Evolutionary conservation across 2,329 filamentous ascomycete genomes (phyloP).

Genomic region (Aspergillus novofumigatus): DNA sequence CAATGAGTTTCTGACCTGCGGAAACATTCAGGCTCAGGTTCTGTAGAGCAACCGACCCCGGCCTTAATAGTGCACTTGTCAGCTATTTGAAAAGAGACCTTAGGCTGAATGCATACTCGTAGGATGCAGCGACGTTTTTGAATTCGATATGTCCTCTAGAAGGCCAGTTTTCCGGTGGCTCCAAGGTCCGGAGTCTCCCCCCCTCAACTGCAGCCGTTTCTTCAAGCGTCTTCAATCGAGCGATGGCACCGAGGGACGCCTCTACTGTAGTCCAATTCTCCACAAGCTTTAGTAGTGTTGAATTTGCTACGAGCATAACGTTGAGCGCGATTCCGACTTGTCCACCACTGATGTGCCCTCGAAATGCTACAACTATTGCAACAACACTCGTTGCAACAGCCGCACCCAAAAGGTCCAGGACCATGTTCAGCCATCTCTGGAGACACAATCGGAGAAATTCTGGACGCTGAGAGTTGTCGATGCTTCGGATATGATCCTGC

Average conservation of each 20-base stretch:
- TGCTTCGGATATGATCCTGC: constrained; percentile 31
- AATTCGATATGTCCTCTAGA: too few species aligned
- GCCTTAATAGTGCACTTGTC: too few species aligned
- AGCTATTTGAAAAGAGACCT: too few species aligned
- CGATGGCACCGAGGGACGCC: constrained; percentile 47
- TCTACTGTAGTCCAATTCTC: constrained; percentile 50
- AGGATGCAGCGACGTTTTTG: too few species aligned
- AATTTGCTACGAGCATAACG: constrained; percentile 44
- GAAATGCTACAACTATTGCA: constrained; percentile 36
- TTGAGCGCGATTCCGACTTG: constrained; percentile 45
- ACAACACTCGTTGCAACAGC: constrained; percentile 40
- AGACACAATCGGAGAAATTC: constrained; percentile 44
- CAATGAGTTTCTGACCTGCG: too few species aligned
- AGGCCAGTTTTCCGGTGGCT: too few species aligned
- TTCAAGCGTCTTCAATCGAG: constrained; percentile 7
- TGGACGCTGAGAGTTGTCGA: constrained; percentile 41
- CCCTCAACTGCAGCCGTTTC: too few species aligned
- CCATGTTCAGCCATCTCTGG: constrained; percentile 41
- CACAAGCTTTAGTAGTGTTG: constrained; percentile 41
- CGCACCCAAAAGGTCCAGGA: constrained; percentile 41
- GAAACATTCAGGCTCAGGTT: too few species aligned
- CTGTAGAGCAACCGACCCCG: too few species aligned
- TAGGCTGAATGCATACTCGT: too few species aligned
- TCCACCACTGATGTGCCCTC: constrained; percentile 35
- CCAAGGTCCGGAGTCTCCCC: accelerated